These are phyloP conservation scores for Globisporangium nodosum DNA, from an alignment of 352 stramenopile genomes.

Conservation along the genomic window DNA sequence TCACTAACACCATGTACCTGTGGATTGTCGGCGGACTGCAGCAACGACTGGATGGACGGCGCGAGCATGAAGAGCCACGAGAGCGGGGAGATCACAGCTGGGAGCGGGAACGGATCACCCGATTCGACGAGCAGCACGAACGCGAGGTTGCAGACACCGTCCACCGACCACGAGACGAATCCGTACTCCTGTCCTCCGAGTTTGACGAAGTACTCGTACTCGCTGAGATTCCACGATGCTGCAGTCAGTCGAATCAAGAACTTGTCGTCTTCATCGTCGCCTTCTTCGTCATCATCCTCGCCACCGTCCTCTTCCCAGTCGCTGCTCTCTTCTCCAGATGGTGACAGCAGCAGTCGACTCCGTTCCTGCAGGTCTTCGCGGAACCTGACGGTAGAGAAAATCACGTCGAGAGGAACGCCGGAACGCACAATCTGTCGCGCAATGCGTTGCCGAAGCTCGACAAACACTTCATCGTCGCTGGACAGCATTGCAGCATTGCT, in stretches of 20 bases:
- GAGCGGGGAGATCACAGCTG: slow-evolving; percentile 24
- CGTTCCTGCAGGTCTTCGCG: slow-evolving; percentile 46
- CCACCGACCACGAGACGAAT: slow-evolving; percentile 55
- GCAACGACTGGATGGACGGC: slow-evolving; percentile 32
- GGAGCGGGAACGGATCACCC: not conserved
- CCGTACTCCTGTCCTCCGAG: slow-evolving; percentile 39
- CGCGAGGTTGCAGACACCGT: slow-evolving; percentile 34
- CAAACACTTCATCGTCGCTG: not conserved
- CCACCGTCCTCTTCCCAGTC: slow-evolving; percentile 9
- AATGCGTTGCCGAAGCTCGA: slow-evolving; percentile 16
- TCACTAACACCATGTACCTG: slow-evolving; percentile 13
- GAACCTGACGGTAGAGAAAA: slow-evolving; percentile 49
- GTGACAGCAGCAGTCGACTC: slow-evolving; percentile 30
- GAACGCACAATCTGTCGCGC: slow-evolving; percentile 21
- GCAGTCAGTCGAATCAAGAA: slow-evolving; percentile 29
- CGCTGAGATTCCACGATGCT: slow-evolving; percentile 21
- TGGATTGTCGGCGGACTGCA: slow-evolving; percentile 24
- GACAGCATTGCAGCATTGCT: not conserved
- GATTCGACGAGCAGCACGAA: slow-evolving; percentile 24
- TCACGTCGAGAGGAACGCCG: slow-evolving; percentile 28
- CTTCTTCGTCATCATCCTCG: slow-evolving; percentile 22
- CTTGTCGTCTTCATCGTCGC: slow-evolving; percentile 19
- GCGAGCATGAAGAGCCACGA: slow-evolving; percentile 44
- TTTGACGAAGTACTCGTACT: slow-evolving; percentile 48
- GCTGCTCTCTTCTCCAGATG: slow-evolving; percentile 19